Evolutionary conservation across 345 rosid genomes (phyloP).

Genomic region (Isatis tinctoria): DNA sequence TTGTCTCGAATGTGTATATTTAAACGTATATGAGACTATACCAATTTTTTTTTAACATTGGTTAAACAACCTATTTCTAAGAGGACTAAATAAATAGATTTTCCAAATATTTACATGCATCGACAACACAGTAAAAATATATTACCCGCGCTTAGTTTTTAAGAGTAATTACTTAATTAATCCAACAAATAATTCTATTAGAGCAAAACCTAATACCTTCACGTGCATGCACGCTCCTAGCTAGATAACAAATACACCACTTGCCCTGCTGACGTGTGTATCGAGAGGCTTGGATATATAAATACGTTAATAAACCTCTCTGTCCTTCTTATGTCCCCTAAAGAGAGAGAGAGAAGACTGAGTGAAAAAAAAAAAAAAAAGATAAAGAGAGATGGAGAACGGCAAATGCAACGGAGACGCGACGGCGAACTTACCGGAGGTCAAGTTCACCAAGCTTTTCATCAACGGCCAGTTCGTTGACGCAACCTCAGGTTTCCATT

Average conservation of each 20-base stretch:
- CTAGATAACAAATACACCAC: constrained; percentile 12
- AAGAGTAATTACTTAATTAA: neutral
- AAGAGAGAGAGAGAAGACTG: neutral
- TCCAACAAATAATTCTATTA: neutral
- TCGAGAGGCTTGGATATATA: constrained; percentile 9
- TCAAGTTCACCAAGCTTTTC: constrained; percentile 64
- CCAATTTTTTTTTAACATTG: too few relatives aligned
- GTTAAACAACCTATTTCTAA: too few relatives aligned
- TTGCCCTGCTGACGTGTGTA: constrained; percentile 24
- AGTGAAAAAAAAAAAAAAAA: neutral
- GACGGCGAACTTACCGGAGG: constrained; percentile 36
- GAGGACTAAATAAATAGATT: too few relatives aligned
- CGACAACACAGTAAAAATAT: neutral
- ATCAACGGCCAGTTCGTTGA: constrained; percentile 65
- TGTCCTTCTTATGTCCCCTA: neutral
- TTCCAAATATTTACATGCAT: neutral
- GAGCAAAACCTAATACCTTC: neutral
- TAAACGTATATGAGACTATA: too few relatives aligned
- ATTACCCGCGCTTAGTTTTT: neutral
- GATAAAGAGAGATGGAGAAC: constrained; percentile 33
- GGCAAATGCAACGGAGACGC: constrained; percentile 37
- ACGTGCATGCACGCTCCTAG: constrained; percentile 18
- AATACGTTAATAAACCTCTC: constrained; percentile 18
- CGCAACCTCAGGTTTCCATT: constrained; percentile 48
- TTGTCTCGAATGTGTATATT: too few relatives aligned